A percentile compares a stretch with the other conserved stretches of the same genome.
These are phyloP conservation scores for Tetrahymena malaccensis DNA, from an alignment of 73 alveolate species.

Conservation along the genomic window DNA sequence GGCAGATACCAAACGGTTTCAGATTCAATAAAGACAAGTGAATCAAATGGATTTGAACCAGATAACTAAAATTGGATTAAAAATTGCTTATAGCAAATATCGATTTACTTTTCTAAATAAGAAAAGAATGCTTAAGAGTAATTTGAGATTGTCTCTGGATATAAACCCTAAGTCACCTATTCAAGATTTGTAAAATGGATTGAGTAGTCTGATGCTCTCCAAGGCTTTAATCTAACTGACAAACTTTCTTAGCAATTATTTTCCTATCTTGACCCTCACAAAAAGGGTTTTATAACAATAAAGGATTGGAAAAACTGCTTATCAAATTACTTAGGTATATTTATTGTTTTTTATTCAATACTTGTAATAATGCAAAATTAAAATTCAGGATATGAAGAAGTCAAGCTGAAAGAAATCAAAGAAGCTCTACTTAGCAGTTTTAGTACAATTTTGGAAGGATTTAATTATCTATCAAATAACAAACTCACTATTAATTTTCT, in stretches of 20 bases:
- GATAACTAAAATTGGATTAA: conserved; percentile 53
- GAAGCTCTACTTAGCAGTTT: not conserved
- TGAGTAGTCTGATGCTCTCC: conserved; percentile 18
- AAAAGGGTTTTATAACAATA: conserved; percentile 51
- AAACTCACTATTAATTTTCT: not conserved
- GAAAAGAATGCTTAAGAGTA: conserved; percentile 16
- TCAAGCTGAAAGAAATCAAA: not conserved
- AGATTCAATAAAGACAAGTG: not conserved
- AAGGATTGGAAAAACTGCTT: conserved; percentile 47
- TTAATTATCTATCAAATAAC: not conserved
- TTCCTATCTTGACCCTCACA: conserved; percentile 55
- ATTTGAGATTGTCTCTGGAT: conserved; percentile 44
- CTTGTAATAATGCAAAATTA: no score
- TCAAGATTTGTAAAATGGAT: conserved; percentile 40
- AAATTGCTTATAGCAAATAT: conserved; percentile 46
- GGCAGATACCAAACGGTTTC: not conserved
- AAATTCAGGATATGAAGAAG: not conserved
- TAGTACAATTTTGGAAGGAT: not conserved
- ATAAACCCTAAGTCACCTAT: conserved; percentile 11
- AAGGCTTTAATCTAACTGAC: conserved; percentile 52
- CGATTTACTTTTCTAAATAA: conserved; percentile 40
- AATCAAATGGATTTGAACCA: not conserved
- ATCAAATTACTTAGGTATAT: not conserved
- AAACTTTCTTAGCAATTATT: conserved; percentile 35
- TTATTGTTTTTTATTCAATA: no score